Base-by-base conservation (phyloP, 78 protist genomes). In the Planoprotostelium fungivorum region DNA sequence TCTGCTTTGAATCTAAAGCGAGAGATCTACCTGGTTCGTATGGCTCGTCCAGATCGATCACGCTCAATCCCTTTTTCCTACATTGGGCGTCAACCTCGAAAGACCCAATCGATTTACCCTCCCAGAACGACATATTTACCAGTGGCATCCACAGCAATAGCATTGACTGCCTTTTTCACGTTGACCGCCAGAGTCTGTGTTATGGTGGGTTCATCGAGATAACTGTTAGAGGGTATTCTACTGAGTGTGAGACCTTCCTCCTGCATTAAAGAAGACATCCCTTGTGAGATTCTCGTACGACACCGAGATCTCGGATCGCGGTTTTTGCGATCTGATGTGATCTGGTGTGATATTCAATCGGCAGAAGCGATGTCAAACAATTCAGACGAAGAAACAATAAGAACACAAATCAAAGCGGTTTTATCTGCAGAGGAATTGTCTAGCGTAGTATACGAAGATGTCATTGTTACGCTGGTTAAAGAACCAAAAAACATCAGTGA, bases 81-180 rank as follows among this genome's bases (percentile, higher is more conserved):
- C 73, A 35, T 89, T 38, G 37, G 35, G 38, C 37, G n/a, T 84
- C 91, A 89, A 63, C 89, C 84, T 86, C 87, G 10, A 89, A 38
- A 34, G 88, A 84, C 34, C 88, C 91, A 73, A 89, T 89, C 91
- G 0, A 92, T 89, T n/a, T 92, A 89, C 0, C 94, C 94, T 36
- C 94, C 94, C 1, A 92, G 37, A 37, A 91, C 89, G 29, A 92
- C 94, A 31, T 84, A 84, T 28, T 38, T 89, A 34, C 94, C 94
- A 0, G 39, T 89, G 84, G 88, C 89, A 37, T 92, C 87, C 1
- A 92, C 94, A 5, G 94, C 86, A 73, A 92, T 92, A 28, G 94
- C 89, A 38, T 92, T 92, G 36, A 89, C 85, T 28, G 89, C 89
- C 9, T 92, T 91, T 87, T 92, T 89, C n/a, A 88, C 87, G 34